Evolutionary conservation across 306 rosid genomes (phyloP).

Genomic region (Rosa rugosa): DNA sequence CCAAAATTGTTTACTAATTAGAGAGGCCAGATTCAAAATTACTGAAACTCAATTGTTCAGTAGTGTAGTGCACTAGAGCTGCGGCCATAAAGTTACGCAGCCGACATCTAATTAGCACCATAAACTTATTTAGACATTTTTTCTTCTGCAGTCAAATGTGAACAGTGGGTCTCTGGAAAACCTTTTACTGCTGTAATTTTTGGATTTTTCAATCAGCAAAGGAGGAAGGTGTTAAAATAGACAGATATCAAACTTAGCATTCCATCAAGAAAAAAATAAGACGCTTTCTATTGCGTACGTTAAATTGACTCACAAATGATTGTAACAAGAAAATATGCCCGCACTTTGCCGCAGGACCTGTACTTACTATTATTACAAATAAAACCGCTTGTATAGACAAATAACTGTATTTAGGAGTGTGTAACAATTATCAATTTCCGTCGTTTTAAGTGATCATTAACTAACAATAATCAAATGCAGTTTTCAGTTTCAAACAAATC

Average conservation of each 20-base stretch:
- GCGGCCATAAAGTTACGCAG: background rate
- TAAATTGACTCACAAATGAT: background rate
- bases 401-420: too few relatives aligned
- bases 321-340: too few relatives aligned
- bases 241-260: background rate
- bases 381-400: too few relatives aligned
- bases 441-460: too few relatives aligned
- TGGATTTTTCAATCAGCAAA: background rate
- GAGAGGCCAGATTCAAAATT: too few relatives aligned
- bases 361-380: too few relatives aligned
- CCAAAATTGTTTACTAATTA: background rate
- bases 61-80: too few relatives aligned
- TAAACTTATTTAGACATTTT: background rate
- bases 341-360: too few relatives aligned
- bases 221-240: background rate
- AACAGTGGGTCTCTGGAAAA: conserved; percentile 1
- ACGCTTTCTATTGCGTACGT: background rate
- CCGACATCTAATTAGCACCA: conserved; percentile 3
- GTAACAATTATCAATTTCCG: too few relatives aligned
- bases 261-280: background rate
- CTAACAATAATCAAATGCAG: too few relatives aligned
- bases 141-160: background rate
- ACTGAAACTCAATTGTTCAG: too few relatives aligned
- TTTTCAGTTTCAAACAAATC: too few relatives aligned
- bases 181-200: background rate